These are phyloP conservation scores for Hordeum pubiflorum DNA, from an alignment of 202 grass and related monocot genomes.

Conservation along the genomic window DNA sequence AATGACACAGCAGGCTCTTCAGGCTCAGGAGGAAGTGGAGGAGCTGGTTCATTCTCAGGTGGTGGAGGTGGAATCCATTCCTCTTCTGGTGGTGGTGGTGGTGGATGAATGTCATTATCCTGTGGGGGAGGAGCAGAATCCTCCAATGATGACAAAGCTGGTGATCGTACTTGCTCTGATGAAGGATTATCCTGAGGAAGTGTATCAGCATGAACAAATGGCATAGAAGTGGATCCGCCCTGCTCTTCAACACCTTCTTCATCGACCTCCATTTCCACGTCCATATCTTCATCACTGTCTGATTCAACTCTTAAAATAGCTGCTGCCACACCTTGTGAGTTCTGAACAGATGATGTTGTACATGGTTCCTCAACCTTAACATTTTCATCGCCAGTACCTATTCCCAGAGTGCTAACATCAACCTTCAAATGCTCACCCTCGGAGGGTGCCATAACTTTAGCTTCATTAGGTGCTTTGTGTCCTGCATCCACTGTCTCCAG, in stretches of 20 bases:
- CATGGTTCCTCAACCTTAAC: conserved; percentile 17
- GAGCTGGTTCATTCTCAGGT: conserved; percentile 63
- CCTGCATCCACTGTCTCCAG: conserved; percentile 12
- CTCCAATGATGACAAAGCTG: conserved; percentile 16
- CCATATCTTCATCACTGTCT: conserved; percentile 71
- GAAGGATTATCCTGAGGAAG: no score
- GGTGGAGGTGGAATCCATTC: conserved; percentile 91
- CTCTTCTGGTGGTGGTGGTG: conserved; percentile 70
- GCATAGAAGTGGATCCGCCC: background rate
- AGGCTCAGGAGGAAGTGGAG: conserved; percentile 52
- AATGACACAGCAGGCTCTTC: conserved; percentile 58
- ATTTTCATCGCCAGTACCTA: conserved; percentile 28
- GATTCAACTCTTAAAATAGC: conserved; percentile 28
- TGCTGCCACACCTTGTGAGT: conserved; percentile 8
- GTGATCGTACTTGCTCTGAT: conserved; percentile 20
- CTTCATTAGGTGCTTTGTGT: conserved; percentile 29
- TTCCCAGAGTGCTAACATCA: conserved; percentile 9
- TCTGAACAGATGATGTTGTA: conserved; percentile 20
- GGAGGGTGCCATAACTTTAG: conserved; percentile 22
- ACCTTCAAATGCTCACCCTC: conserved; percentile 29
- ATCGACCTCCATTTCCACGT: conserved; percentile 99
- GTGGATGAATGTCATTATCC: conserved; percentile 52
- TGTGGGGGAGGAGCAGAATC: conserved; percentile 34
- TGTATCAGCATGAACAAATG: no score
- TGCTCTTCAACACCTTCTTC: conserved; percentile 51